These are phyloP conservation scores for Bipolaris zeicola DNA, from an alignment of 2,329 filamentous ascomycete species.

Conservation along the genomic window DNA sequence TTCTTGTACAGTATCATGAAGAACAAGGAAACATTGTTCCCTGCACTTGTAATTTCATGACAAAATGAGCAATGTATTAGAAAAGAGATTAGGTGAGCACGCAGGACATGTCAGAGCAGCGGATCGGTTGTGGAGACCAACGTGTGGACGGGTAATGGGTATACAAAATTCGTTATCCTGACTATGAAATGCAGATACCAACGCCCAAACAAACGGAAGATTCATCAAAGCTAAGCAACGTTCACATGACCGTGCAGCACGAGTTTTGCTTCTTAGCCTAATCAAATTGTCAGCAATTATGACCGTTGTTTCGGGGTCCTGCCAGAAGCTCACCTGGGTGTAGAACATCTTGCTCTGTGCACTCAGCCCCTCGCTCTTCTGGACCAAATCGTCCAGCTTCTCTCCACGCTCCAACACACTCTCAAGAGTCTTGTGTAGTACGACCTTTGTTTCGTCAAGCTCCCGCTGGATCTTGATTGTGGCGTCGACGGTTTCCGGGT, in stretches of 20 bases:
- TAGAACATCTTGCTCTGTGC: slow-evolving; percentile 98
- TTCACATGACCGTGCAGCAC: slow-evolving; percentile 62
- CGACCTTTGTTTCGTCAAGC: slow-evolving; percentile 95
- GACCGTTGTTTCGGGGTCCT: background rate
- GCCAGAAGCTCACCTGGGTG: slow-evolving; percentile 63
- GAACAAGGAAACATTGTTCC: too few relatives aligned
- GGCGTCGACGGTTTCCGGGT: slow-evolving; percentile 85
- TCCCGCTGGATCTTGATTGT: slow-evolving; percentile 97
- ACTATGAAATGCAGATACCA: slow-evolving; percentile 9
- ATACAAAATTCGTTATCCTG: slow-evolving; percentile 4
- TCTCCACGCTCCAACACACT: slow-evolving; percentile 86
- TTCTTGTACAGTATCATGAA: too few relatives aligned
- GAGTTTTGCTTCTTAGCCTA: slow-evolving; percentile 67
- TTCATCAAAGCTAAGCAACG: slow-evolving; percentile 2
- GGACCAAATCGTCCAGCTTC: slow-evolving; percentile 93
- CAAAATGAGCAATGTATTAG: too few relatives aligned
- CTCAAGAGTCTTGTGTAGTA: slow-evolving; percentile 96
- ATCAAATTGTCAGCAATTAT: background rate
- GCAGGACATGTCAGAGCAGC: background rate
- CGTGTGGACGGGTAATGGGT: background rate
- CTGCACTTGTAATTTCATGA: too few relatives aligned
- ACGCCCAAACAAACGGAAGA: slow-evolving; percentile 1
- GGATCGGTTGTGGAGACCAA: background rate
- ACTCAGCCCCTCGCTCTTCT: slow-evolving; percentile 90
- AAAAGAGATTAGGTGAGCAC: too few relatives aligned